These are phyloP conservation scores for Colletotrichum kahawae DNA, from an alignment of 2,329 filamentous ascomycete species.

Conservation along the genomic window DNA sequence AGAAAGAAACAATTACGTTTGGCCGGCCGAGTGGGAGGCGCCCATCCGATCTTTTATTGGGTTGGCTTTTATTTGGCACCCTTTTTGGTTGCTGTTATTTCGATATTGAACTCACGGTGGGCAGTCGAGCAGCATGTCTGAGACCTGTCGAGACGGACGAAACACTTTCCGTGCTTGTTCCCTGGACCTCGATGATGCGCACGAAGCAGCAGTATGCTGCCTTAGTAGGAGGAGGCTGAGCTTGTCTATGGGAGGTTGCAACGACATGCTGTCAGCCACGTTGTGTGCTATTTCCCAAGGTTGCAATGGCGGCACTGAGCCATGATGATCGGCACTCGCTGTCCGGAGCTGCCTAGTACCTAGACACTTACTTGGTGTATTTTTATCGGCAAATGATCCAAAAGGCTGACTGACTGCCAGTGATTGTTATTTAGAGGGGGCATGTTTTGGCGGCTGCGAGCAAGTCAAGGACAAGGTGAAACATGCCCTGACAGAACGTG, in stretches of 20 bases:
- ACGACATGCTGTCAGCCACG: neutral
- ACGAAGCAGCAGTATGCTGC: neutral
- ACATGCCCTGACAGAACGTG: conserved; percentile 8
- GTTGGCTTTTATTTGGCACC: neutral
- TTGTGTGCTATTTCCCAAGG: neutral
- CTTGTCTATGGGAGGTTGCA: neutral
- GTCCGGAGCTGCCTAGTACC: neutral
- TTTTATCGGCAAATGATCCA: neutral
- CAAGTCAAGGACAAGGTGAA: neutral
- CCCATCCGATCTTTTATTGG: neutral
- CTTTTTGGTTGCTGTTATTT: neutral
- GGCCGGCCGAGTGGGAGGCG: neutral
- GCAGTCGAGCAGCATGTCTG: neutral
- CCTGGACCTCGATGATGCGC: neutral
- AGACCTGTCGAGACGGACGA: neutral
- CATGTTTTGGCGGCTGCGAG: neutral
- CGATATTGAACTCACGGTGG: neutral
- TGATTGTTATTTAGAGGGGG: neutral
- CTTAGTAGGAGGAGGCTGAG: neutral
- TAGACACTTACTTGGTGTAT: neutral
- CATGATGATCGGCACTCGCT: neutral
- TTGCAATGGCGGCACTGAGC: neutral
- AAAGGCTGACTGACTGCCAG: neutral
- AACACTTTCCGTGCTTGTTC: neutral
- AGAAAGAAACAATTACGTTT: conserved; percentile 7